phyloP scores from a whole-genome alignment of 805 yeast species.

The Tetrapisispora iriomotensis region DNA sequence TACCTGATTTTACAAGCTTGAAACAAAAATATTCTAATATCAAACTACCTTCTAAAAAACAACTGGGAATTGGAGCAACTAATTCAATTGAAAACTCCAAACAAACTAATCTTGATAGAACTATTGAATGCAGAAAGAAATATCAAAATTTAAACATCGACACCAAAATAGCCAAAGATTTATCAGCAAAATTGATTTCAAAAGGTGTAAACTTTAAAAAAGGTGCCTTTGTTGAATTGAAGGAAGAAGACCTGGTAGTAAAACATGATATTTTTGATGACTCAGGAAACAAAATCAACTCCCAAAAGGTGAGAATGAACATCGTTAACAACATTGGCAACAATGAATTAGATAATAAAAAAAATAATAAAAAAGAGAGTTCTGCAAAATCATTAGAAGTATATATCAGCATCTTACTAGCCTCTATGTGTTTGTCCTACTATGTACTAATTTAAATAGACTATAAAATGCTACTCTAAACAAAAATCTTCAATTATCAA shows the following conservation, averaged over 20 bases:
- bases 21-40: conserved; percentile 36
- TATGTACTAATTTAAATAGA: background rate
- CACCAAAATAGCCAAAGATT: conserved; percentile 31
- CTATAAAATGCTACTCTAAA: too few species aligned
- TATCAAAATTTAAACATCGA: conserved; percentile 37
- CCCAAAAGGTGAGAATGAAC: conserved; percentile 14
- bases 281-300: conserved; percentile 31
- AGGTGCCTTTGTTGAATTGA: conserved; percentile 43
- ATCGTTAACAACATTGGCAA: conserved; percentile 5
- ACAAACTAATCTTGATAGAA: background rate
- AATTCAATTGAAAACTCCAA: background rate
- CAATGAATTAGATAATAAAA: background rate
- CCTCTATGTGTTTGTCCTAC: background rate
- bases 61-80: background rate
- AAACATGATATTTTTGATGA: conserved; percentile 34
- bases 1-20: conserved; percentile 42
- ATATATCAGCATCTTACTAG: background rate
- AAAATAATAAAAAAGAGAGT: background rate
- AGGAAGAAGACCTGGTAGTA: conserved; percentile 35
- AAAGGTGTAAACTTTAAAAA: conserved; percentile 38
- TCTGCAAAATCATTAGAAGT: background rate
- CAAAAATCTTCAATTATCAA: too few species aligned
- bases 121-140: conserved; percentile 27
- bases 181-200: conserved; percentile 38
- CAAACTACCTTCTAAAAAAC: conserved; percentile 16